These are phyloP conservation scores for Russula sp. DNA, from an alignment of 768 basidiomycete genomes.

Conservation along the genomic window DNA sequence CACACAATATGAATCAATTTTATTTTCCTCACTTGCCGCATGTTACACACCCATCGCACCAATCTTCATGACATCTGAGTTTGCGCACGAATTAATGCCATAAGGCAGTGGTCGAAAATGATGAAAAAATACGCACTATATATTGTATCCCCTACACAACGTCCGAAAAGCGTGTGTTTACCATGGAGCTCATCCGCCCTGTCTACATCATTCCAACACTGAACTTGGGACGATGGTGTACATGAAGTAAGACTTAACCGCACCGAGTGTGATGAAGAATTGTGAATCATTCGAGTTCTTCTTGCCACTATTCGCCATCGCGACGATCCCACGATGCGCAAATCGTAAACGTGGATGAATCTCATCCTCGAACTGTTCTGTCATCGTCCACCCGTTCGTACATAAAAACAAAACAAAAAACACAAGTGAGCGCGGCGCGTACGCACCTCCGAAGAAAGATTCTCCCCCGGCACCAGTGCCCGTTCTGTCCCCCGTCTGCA, in stretches of 20 bases:
- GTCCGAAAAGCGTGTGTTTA: constrained; percentile 94
- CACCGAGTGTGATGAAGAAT: constrained; percentile 92
- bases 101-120: background rate
- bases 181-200: constrained; percentile 90
- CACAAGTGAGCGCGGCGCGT: too few relatives aligned
- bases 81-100: background rate
- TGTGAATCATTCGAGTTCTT: constrained; percentile 93
- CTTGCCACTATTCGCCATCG: constrained; percentile 87
- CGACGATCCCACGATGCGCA: constrained; percentile 86
- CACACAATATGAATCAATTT: constrained; percentile 20
- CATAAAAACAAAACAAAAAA: background rate
- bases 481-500: constrained; percentile 92
- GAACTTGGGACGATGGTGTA: background rate
- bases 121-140: constrained; percentile 57
- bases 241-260: constrained; percentile 14
- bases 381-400: constrained; percentile 1
- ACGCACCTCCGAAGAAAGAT: constrained; percentile 85
- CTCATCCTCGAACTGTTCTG: constrained; percentile 90
- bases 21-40: background rate
- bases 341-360: constrained; percentile 89
- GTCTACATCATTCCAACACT: constrained; percentile 45
- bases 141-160: constrained; percentile 81
- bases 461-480: constrained; percentile 92
- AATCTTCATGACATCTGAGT: constrained; percentile 83
- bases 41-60: constrained; percentile 72